Evolutionary conservation across 2,329 filamentous ascomycete genomes (phyloP), one percentile per base, ranked within the genome.

Genomic region (Sporothrix sp.): DNA sequence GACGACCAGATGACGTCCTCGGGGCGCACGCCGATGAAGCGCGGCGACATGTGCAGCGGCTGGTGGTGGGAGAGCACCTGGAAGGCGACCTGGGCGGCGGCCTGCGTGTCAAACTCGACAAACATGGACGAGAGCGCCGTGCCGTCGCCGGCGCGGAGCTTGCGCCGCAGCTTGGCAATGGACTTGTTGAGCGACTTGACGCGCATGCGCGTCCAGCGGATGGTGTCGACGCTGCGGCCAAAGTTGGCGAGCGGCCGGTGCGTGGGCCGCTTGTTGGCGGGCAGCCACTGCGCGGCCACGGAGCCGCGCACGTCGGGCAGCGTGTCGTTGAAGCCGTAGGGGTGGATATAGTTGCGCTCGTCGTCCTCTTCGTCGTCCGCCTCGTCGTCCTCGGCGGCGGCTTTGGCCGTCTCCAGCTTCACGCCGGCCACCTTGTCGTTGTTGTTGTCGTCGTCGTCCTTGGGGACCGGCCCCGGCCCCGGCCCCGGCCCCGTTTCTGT

Each of bases 1-100:
- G 90, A 94, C 44, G 76, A 75, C 93, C 93, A 98, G 57, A 96
- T 81, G 46, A 97, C 73, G 61, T 97, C 90, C 5, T 72, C 71
- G 0, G 91, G 91, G 48, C 78, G 79, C 48, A 96, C 74, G 40
- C 88, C 89, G 51, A 91, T 90, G 61, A 83, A 88, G 27, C 88
- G 82, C 43, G 89, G 88, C 20, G 84, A 79, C 84, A 95, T 89
- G 65, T 89, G 85, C 37, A 91, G 71, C 25, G 85, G 82, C 50
- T 86, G 79, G 64, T 93, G 87, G 67, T 93, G 87, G 7, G 87
- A 79, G 25, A 94, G 73, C 18, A 81, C 83, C 66, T 96, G 90
- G 66, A 78, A 95, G 21, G 91, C 90, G 52, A 76, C 73, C 65
- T 98, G 91, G 8, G 93, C 93, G 54, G 87, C 86, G 21, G 82